A percentile compares a stretch with the other conserved stretches of the same genome.
Evolutionary conservation across 805 yeast species (phyloP).

Genomic region (Saccharomycopsis sp.): DNA sequence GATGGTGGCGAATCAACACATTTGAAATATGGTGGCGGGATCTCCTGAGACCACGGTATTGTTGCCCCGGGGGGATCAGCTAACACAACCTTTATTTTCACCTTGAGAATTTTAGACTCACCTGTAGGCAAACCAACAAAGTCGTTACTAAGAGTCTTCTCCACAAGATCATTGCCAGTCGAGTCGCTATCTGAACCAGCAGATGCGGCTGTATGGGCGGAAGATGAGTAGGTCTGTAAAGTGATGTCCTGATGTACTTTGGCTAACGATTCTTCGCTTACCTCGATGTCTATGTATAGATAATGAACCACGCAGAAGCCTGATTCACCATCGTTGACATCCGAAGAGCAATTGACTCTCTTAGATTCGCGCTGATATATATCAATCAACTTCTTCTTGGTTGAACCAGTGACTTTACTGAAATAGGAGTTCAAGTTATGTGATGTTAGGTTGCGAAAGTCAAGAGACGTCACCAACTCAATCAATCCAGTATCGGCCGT

Average conservation of each 20-base stretch:
- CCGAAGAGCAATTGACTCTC: slow-evolving; percentile 7
- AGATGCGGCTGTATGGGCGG: background rate
- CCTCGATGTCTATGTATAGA: slow-evolving; percentile 3
- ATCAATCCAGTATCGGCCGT: background rate
- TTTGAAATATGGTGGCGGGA: background rate
- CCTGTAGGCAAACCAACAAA: slow-evolving; percentile 2
- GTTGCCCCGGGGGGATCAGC: background rate
- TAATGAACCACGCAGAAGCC: slow-evolving; percentile 3
- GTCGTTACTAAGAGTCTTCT: background rate
- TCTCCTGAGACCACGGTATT: background rate
- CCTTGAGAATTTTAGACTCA: background rate
- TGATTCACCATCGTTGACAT: background rate
- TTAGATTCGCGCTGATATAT: background rate
- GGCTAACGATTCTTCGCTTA: slow-evolving; percentile 2
- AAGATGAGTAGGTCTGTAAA: background rate
- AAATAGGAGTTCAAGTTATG: slow-evolving; percentile 1
- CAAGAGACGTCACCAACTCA: slow-evolving; percentile 1
- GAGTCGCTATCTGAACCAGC: background rate
- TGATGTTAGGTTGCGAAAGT: background rate
- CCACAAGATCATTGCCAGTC: background rate
- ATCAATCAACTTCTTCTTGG: background rate
- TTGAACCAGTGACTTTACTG: background rate
- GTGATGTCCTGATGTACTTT: background rate
- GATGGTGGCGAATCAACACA: background rate
- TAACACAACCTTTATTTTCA: background rate